phyloP scores from a whole-genome alignment of 495 filamentous ascomycete species.

The Aspergillus funiculosus region DNA sequence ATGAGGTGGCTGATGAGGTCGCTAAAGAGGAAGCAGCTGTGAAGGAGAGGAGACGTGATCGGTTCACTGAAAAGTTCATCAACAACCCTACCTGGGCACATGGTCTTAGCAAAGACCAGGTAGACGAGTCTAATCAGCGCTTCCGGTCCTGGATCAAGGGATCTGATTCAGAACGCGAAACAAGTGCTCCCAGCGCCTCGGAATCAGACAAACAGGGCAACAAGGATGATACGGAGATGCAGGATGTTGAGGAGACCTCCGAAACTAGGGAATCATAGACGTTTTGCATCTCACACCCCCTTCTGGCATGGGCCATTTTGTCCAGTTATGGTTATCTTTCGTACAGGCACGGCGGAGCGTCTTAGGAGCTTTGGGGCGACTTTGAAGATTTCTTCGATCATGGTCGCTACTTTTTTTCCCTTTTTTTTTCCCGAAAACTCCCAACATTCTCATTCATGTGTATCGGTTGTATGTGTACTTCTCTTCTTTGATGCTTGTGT shows the following conservation, averaged over 20 bases:
- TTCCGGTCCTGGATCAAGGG: slow-evolving; percentile 48
- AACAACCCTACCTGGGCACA: slow-evolving; percentile 74
- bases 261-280: slow-evolving; percentile 17
- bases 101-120: slow-evolving; percentile 61
- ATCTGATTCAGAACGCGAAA: slow-evolving; percentile 19
- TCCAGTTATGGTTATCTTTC: too few species aligned
- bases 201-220: slow-evolving; percentile 17
- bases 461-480: neutral
- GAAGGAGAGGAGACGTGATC: slow-evolving; percentile 53
- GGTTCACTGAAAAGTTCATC: slow-evolving; percentile 65
- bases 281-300: neutral
- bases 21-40: slow-evolving; percentile 40
- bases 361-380: slow-evolving; percentile 6
- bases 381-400: neutral
- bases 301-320: neutral
- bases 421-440: slow-evolving; percentile 6
- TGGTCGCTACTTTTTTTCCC: neutral
- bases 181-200: slow-evolving; percentile 12
- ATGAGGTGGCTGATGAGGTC: slow-evolving; percentile 44
- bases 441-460: slow-evolving; percentile 2
- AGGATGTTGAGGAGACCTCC: slow-evolving; percentile 25
- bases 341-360: neutral
- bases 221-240: slow-evolving; percentile 36
- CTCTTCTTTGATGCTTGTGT: neutral
- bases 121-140: slow-evolving; percentile 60